Evolutionary conservation across 192 early-diverging fungal genomes (phyloP).

Genomic region (Entophlyctis helioformis): DNA sequence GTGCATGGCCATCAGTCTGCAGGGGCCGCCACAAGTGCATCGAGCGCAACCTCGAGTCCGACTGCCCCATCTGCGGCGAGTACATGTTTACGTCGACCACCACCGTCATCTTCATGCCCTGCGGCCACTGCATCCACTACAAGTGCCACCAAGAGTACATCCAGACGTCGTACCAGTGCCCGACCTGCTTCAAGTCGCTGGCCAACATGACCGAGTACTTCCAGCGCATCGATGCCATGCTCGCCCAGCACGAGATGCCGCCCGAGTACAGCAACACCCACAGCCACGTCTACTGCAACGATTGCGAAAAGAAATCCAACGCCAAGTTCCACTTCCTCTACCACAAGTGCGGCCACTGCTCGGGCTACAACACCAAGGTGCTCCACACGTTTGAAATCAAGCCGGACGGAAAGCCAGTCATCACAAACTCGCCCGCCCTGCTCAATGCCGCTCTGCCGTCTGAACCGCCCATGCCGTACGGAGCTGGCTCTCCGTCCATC

Average conservation of each 20-base stretch:
- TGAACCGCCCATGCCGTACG: too few relatives aligned
- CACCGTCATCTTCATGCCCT: constrained; percentile 76
- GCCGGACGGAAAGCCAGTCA: too few relatives aligned
- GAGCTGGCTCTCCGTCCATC: too few relatives aligned
- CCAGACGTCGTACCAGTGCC: constrained; percentile 88
- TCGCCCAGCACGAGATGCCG: constrained; percentile 80
- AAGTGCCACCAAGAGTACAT: constrained; percentile 73
- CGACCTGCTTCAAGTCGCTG: constrained; percentile 85
- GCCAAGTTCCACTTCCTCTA: constrained; percentile 92
- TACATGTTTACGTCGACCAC: constrained; percentile 81
- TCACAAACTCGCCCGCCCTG: too few relatives aligned
- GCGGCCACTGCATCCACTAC: constrained; percentile 87
- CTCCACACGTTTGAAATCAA: constrained; percentile 40
- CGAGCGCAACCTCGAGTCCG: constrained; percentile 78
- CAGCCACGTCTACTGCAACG: constrained; percentile 82
- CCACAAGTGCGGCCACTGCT: constrained; percentile 80
- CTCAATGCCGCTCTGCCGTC: too few relatives aligned
- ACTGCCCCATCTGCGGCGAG: constrained; percentile 96
- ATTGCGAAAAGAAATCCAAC: constrained; percentile 75
- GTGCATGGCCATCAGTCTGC: constrained; percentile 67
- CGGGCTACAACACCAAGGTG: constrained; percentile 85
- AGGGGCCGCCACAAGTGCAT: constrained; percentile 78
- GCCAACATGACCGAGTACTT: constrained; percentile 76
- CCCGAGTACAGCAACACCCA: constrained; percentile 65
- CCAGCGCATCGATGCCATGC: constrained; percentile 63